phyloP scores from a whole-genome alignment of 2,329 filamentous ascomycete species.

The Gyromitra esculenta region DNA sequence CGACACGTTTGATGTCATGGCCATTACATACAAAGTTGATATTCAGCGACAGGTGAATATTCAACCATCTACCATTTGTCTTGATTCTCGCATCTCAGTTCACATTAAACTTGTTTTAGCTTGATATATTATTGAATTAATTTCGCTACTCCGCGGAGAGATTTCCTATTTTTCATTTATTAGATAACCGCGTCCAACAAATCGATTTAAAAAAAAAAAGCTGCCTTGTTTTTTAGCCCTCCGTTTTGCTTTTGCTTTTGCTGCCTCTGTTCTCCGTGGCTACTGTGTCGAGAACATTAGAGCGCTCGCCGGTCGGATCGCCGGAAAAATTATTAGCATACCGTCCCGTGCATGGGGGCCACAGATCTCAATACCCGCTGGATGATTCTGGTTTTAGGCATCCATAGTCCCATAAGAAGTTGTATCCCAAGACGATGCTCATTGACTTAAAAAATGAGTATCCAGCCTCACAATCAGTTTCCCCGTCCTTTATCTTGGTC shows the following conservation, averaged over 20 bases:
- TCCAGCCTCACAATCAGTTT: not conserved
- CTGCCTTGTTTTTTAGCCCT: constrained; percentile 12
- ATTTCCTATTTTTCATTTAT: not conserved
- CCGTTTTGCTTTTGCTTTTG: constrained; percentile 14
- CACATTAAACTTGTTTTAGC: not conserved
- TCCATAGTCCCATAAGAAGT: not conserved
- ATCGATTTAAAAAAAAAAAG: not conserved
- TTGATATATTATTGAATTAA: not conserved
- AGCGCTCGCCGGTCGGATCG: constrained; percentile 4
- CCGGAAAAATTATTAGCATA: constrained; percentile 34
- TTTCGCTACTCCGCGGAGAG: constrained; percentile 16
- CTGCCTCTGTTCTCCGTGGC: not conserved
- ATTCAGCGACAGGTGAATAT: not conserved
- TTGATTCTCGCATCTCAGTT: not conserved
- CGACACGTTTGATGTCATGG: not conserved
- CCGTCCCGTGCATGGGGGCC: constrained; percentile 39
- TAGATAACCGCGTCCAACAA: not conserved
- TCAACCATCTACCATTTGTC: not conserved
- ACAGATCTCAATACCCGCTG: constrained; percentile 14
- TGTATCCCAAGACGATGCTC: constrained; percentile 2
- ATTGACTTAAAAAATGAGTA: constrained; percentile 16
- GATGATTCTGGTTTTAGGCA: constrained; percentile 22
- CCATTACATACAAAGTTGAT: not conserved
- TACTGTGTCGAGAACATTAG: not conserved
- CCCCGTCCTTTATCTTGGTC: not conserved